These are phyloP conservation scores for Phytophthora melonis DNA, from an alignment of 352 stramenopile genomes.

Conservation along the genomic window DNA sequence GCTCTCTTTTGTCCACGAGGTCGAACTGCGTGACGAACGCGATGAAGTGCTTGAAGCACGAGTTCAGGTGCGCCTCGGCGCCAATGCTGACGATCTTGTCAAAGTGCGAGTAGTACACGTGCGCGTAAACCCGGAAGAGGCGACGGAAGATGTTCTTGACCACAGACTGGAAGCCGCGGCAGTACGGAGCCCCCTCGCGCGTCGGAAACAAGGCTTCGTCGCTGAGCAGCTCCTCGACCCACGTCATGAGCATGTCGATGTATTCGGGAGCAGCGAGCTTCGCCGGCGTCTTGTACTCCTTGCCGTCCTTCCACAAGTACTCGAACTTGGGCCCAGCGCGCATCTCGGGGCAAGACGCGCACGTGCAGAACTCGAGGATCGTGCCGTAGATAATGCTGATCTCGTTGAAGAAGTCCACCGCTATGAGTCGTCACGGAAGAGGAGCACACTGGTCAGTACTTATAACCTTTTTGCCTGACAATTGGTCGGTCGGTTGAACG, in stretches of 20 bases:
- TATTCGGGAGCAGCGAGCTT: conserved; percentile 89
- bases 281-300: conserved; percentile 74
- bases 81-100: conserved; percentile 94
- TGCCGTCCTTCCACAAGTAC: conserved; percentile 90
- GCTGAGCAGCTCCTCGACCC: conserved; percentile 91
- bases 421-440: conserved; percentile 35
- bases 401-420: conserved; percentile 96
- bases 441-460: background rate
- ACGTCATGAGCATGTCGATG: conserved; percentile 93
- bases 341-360: conserved; percentile 75
- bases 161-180: conserved; percentile 81
- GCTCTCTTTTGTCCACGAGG: conserved; percentile 94
- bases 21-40: conserved; percentile 96
- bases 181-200: conserved; percentile 73
- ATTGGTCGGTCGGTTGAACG: conserved; percentile 9
- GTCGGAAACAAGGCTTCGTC: conserved; percentile 84
- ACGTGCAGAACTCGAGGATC: conserved; percentile 85
- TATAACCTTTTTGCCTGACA: background rate
- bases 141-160: conserved; percentile 95
- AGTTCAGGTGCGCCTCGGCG: conserved; percentile 97
- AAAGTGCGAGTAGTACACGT: conserved; percentile 98
- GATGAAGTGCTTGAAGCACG: conserved; percentile 99
- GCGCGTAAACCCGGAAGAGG: conserved; percentile 97
- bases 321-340: conserved; percentile 88
- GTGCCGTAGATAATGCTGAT: conserved; percentile 94